Evolutionary conservation across 2,329 filamentous ascomycete genomes (phyloP).

Genomic region (Diaporthe sp.): DNA sequence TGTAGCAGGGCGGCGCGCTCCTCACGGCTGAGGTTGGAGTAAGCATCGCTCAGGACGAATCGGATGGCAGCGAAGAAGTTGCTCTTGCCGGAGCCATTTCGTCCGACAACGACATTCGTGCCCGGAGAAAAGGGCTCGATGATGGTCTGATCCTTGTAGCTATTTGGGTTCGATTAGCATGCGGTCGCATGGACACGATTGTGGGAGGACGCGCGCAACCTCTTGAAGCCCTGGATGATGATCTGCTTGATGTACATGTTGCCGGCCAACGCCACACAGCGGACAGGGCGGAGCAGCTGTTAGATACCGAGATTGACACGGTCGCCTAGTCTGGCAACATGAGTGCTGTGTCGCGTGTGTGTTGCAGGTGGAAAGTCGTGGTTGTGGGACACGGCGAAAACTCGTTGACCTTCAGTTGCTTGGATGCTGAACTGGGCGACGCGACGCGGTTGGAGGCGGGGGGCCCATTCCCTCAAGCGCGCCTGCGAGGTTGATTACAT

Average conservation of each 20-base stretch:
- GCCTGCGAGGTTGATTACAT: slow-evolving; percentile 12
- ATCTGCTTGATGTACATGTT: slow-evolving; percentile 99
- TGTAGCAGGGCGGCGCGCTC: slow-evolving; percentile 97
- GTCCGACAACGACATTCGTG: slow-evolving; percentile 98
- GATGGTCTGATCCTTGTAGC: slow-evolving; percentile 99
- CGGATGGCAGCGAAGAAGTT: slow-evolving; percentile 99
- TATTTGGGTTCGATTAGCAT: slow-evolving; percentile 54
- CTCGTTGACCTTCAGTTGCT: slow-evolving; percentile 12
- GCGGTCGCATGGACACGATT: slow-evolving; percentile 3
- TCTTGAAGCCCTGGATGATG: slow-evolving; percentile 99
- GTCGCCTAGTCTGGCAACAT: slow-evolving; percentile 27
- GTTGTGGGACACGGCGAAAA: slow-evolving; percentile 18
- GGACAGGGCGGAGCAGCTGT: slow-evolving; percentile 41
- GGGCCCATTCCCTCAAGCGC: background rate
- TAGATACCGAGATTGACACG: slow-evolving; percentile 15
- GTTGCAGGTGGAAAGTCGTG: background rate
- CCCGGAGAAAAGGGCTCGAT: slow-evolving; percentile 98
- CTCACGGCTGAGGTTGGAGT: slow-evolving; percentile 94
- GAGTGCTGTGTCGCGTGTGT: slow-evolving; percentile 5
- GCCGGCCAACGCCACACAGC: slow-evolving; percentile 49
- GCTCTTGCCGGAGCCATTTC: slow-evolving; percentile 99
- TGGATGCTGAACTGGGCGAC: slow-evolving; percentile 34
- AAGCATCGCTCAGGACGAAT: slow-evolving; percentile 97
- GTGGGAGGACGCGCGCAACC: slow-evolving; percentile 65
- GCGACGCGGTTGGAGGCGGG: slow-evolving; percentile 38